These are phyloP conservation scores for Lumnitzera littorea DNA, from an alignment of 345 rosid genomes.

Conservation along the genomic window DNA sequence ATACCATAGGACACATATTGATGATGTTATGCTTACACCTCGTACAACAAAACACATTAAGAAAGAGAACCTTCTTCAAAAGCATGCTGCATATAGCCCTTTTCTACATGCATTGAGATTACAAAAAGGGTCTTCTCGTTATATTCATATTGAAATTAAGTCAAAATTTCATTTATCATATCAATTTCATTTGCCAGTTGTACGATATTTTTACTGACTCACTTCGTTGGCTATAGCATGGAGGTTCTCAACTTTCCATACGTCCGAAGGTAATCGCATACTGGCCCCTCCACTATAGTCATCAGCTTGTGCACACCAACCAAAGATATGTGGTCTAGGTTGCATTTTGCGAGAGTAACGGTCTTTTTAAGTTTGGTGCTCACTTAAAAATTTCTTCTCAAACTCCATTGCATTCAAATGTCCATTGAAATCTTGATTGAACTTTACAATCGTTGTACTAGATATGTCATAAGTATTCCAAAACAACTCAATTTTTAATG, in stretches of 20 bases:
- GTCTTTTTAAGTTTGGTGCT: constrained; percentile 36
- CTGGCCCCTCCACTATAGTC: constrained; percentile 49
- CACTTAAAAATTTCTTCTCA: constrained; percentile 53
- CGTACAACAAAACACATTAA: constrained; percentile 1
- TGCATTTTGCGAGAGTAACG: constrained; percentile 33
- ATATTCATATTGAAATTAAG: constrained; percentile 41
- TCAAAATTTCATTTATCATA: constrained; percentile 48
- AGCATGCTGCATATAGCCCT: constrained; percentile 48
- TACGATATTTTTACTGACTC: constrained; percentile 32
- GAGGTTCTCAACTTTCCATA: constrained; percentile 55
- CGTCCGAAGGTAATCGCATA: constrained; percentile 57
- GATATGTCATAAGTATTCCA: constrained; percentile 29
- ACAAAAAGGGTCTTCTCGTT: constrained; percentile 53
- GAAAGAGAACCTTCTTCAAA: constrained; percentile 51
- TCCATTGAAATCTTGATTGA: constrained; percentile 56
- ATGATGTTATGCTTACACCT: not conserved
- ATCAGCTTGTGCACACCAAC: constrained; percentile 78
- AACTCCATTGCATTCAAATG: constrained; percentile 44
- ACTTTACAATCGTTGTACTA: constrained; percentile 49
- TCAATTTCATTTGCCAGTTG: constrained; percentile 47
- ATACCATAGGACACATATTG: not conserved
- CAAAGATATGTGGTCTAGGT: constrained; percentile 38
- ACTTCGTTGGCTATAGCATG: constrained; percentile 40
- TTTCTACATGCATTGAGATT: constrained; percentile 60
- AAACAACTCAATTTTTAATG: constrained; percentile 39